Evolutionary conservation across 495 filamentous ascomycete genomes (phyloP).

Genomic region (Coniosporium apollinis): DNA sequence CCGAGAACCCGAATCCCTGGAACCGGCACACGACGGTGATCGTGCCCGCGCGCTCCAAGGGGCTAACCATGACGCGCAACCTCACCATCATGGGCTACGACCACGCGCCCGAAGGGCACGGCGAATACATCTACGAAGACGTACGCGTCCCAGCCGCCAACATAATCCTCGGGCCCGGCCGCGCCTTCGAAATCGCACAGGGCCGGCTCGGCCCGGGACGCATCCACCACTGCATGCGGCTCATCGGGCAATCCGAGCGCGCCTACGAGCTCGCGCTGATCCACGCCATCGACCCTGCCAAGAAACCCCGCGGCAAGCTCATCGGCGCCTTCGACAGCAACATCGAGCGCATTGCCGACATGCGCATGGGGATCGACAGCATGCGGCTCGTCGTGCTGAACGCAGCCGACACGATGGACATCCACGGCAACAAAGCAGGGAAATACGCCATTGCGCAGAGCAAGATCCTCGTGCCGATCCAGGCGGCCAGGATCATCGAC

Average conservation of each 20-base stretch:
- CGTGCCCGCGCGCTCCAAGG: slow-evolving; percentile 21
- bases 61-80: slow-evolving; percentile 23
- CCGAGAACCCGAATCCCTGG: slow-evolving; percentile 23
- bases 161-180: slow-evolving; percentile 27
- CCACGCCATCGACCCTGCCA: slow-evolving; percentile 20
- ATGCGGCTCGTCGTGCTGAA: slow-evolving; percentile 24
- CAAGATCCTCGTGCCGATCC: slow-evolving; percentile 26
- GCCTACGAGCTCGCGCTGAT: slow-evolving; percentile 25
- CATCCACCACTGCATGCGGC: slow-evolving; percentile 29
- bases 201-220: slow-evolving; percentile 26
- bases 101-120: slow-evolving; percentile 27
- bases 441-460: slow-evolving; percentile 24
- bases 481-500: slow-evolving; percentile 23
- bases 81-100: slow-evolving; percentile 28
- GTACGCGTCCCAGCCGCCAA: slow-evolving; percentile 23
- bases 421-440: slow-evolving; percentile 23
- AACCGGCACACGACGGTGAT: slow-evolving; percentile 23
- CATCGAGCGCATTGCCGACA: slow-evolving; percentile 25
- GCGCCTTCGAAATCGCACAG: slow-evolving; percentile 29
- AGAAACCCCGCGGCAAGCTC: slow-evolving; percentile 24
- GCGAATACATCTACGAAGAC: slow-evolving; percentile 26
- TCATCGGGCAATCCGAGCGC: slow-evolving; percentile 25
- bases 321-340: slow-evolving; percentile 27
- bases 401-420: slow-evolving; percentile 26
- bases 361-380: slow-evolving; percentile 24